These are phyloP conservation scores for Petunia axillaris DNA, from an alignment of 257 asterid genomes.

Conservation along the genomic window DNA sequence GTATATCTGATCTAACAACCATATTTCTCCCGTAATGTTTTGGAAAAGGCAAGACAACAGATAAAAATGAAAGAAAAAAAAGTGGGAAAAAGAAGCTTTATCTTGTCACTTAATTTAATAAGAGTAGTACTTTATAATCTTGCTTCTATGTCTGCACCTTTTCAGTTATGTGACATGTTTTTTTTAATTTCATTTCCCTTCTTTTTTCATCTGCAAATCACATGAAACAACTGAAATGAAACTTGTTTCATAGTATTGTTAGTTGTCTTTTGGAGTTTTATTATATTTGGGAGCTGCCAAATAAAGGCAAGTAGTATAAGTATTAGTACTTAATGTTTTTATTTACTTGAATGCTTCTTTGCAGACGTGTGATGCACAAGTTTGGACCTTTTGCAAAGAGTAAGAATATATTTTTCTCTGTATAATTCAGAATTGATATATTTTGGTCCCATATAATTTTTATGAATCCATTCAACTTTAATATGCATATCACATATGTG, in stretches of 20 bases:
- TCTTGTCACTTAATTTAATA: background rate
- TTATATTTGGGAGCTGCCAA: constrained; percentile 8
- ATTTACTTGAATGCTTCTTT: background rate
- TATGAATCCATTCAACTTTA: background rate
- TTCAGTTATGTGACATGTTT: background rate
- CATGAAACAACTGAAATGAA: constrained; percentile 11
- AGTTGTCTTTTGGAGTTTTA: constrained; percentile 3
- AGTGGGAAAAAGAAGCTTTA: background rate
- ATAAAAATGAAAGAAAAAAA: background rate
- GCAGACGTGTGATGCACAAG: background rate
- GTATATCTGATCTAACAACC: constrained; percentile 15
- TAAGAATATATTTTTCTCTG: background rate
- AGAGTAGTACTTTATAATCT: background rate
- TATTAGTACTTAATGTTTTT: background rate
- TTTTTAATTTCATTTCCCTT: background rate
- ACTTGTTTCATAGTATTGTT: background rate
- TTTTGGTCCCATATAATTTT: background rate
- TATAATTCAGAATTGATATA: background rate
- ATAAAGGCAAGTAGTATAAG: too few relatives aligned
- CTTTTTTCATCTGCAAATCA: background rate
- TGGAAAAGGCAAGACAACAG: background rate
- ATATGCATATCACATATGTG: background rate
- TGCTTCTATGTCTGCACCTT: background rate
- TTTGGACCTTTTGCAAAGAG: constrained; percentile 14
- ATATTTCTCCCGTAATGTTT: background rate